These are phyloP conservation scores for Coniella lustricola DNA, from an alignment of 2,329 filamentous ascomycete species.

Conservation along the genomic window DNA sequence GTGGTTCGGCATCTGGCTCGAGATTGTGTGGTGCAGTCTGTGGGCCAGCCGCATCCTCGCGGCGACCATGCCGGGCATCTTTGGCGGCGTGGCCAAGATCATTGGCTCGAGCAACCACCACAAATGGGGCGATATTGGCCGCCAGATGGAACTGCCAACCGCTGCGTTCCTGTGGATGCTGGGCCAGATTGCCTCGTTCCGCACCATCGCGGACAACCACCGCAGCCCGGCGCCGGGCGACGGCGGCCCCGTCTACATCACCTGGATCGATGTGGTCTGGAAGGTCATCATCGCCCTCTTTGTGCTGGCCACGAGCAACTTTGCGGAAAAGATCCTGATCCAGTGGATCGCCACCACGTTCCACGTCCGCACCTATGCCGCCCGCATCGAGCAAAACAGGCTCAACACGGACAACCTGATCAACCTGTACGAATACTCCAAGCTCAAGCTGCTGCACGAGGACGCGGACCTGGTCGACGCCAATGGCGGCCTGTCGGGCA, in stretches of 20 bases:
- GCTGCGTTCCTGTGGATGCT: conserved; percentile 91
- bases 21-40: conserved; percentile 85
- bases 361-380: conserved; percentile 82
- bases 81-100: conserved; percentile 55
- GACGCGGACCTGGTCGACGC: conserved; percentile 40
- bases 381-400: conserved; percentile 87
- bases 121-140: conserved; percentile 88
- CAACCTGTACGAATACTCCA: conserved; percentile 61
- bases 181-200: conserved; percentile 76
- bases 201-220: conserved; percentile 67
- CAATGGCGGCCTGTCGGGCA: conserved; percentile 41
- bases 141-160: conserved; percentile 74
- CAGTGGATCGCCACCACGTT: conserved; percentile 93
- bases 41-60: conserved; percentile 64
- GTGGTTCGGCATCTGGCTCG: conserved; percentile 95
- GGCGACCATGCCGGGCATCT: conserved; percentile 40
- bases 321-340: conserved; percentile 86
- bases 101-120: conserved; percentile 78
- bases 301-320: conserved; percentile 71
- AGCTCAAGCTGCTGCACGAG: conserved; percentile 57
- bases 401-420: conserved; percentile 66
- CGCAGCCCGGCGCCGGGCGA: conserved; percentile 30
- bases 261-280: conserved; percentile 73
- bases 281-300: conserved; percentile 85
- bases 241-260: conserved; percentile 41